Evolutionary conservation across 257 asterid species (phyloP), one percentile per base, ranked within the genome.

Genomic region (Parsonsia alboflavescens): DNA sequence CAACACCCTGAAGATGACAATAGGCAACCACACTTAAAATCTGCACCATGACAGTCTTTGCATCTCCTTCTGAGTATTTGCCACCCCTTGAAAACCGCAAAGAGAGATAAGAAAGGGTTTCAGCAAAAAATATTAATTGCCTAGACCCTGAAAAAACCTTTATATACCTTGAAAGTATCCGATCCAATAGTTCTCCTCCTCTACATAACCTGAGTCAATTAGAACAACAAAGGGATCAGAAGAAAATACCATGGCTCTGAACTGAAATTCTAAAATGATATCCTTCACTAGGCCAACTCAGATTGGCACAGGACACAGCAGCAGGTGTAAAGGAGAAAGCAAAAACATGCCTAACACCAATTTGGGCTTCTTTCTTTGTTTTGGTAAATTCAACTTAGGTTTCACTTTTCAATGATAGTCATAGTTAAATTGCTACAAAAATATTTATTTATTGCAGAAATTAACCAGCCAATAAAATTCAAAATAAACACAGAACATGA

Each of bases 1-100:
- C 92, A 67, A 89, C 90, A 5, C 98, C 97, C 77, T 93, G 98
- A 71, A 88, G 89, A 86, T 93, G 98, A 82, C 95, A 93, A 76
- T 89, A 89, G 6, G 98, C 88, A 48, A 84, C 89, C 72, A 89
- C 89, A 30, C 84, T 81, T 73, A 89, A 80, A 75, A 89, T 86
- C 75, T 89, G 95, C 48, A 82, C 84, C 92, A 89, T 84, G 75
- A 89, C 86, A 59, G 74, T 81, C 81, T 82, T 89, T 44, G 96
- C 92, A 80, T 89, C 92, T 70, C 87, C 88, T 79, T 89, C 90
- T 0, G 92, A 80, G 82, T 85, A 89, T 79, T 89, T 89, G 26
- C 95, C 95, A 74, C 95, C 95, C 84, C 92, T 89, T 75, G 49
- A 75, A 70, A 67, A 71, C 71, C 64, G 63, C 46, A 75, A 62